Base-by-base conservation (phyloP, 106 monocot species). In the Dactylorhiza incarnata region DNA sequence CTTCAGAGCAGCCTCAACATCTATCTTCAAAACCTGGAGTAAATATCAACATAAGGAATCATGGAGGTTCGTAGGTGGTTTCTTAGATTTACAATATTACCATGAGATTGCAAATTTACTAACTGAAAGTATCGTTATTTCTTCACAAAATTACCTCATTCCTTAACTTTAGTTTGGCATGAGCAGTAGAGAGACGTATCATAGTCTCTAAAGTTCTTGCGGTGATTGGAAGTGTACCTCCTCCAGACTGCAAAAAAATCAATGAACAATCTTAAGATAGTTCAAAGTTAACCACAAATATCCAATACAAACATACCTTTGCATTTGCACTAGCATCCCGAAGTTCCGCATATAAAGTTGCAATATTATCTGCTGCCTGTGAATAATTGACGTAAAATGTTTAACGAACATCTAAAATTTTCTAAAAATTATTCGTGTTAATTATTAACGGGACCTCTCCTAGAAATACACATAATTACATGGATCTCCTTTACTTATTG, bases 201-300 rank as follows among this genome's bases (percentile, higher is more conserved):
- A 99, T 94, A 61, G 99, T 99, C 82, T 99, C 99, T 58, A 99
- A 83, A 37, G 94, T 99, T 83, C 99, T 91, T 69, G 99, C 99
- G 52, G 99, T 99, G 37, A 99, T 99, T 51, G 99, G 97, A 76
- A 99, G 91, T 74, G 99, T 99, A 25, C 97, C 95, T 45, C 95
- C 97, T 76, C 99, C 99, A 81, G 89, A 76, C 99, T 99, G 49
- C 12, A 55, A 45, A 66, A 55, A 77, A 10, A 56, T 61, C 19
- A 20, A 12, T 14, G 50, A 73, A 50, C 43, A 23, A 76, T 45
- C 19, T 59, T 45, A 68, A 10, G 23, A 25, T 11, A 13, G 50
- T 5, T 47, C 44, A 43, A 45, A 50, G 24, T 25, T 51, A 44
- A 17, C 48, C 11, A 65, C 24, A 24, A 4, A 11, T 1, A 7